These are phyloP conservation scores for Parathielavia appendiculata DNA, from an alignment of 495 filamentous ascomycete species.

Conservation along the genomic window DNA sequence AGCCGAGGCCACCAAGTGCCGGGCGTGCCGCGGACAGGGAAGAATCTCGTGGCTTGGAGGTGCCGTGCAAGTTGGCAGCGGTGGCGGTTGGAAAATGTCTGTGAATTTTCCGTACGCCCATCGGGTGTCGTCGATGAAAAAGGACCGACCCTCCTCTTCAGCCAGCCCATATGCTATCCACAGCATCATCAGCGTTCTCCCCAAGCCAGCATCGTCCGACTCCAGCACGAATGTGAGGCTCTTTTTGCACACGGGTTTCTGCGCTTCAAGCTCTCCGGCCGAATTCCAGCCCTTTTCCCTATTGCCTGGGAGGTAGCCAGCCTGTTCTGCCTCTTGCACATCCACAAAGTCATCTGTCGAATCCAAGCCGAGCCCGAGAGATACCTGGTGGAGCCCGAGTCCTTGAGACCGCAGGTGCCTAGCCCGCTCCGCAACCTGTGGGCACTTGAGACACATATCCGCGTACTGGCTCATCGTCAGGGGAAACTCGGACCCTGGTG, in stretches of 20 bases:
- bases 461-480: constrained; percentile 53
- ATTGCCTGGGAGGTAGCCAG: constrained; percentile 48
- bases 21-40: constrained; percentile 64
- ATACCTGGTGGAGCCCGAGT: constrained; percentile 36
- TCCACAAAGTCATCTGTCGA: constrained; percentile 63
- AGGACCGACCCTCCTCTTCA: constrained; percentile 59
- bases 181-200: constrained; percentile 61
- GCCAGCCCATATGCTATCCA: constrained; percentile 76
- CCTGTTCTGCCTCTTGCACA: constrained; percentile 55
- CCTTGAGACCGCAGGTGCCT: constrained; percentile 40
- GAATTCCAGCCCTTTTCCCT: not conserved
- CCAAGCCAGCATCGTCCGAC: constrained; percentile 60
- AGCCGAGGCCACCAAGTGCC: constrained; percentile 64
- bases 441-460: constrained; percentile 55
- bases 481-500: constrained; percentile 52
- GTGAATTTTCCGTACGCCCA: constrained; percentile 72
- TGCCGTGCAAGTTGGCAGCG: constrained; percentile 50
- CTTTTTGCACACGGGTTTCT: constrained; percentile 53
- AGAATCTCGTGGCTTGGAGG: constrained; percentile 60
- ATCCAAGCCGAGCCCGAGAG: constrained; percentile 53
- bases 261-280: constrained; percentile 24
- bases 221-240: constrained; percentile 69
- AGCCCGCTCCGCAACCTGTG: constrained; percentile 49
- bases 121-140: constrained; percentile 69
- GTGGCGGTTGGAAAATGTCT: constrained; percentile 59